Percentiles rank a stretch among this genome's conserved stretches.
Conservation (phyloP, 1,284 basidiomycete species). For the Sanghuangporus weigelae region DNA sequence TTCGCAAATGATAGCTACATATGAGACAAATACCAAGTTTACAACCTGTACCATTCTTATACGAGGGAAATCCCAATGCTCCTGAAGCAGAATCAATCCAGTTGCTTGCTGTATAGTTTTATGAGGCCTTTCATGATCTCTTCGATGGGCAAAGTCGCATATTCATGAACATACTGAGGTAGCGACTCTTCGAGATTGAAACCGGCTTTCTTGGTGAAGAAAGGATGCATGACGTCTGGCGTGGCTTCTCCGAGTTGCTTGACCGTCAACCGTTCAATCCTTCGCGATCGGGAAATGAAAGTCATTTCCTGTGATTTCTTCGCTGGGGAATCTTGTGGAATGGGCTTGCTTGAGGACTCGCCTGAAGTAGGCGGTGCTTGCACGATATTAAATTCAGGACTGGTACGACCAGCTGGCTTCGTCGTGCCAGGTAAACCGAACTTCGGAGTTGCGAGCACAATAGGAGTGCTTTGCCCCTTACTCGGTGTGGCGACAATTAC, state of each 20-base stretch:
- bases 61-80: too few species aligned
- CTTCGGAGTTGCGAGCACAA: background rate
- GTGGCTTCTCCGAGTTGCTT: slow-evolving; percentile 83
- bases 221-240: slow-evolving; percentile 82
- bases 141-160: slow-evolving; percentile 77
- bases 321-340: slow-evolving; percentile 14
- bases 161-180: slow-evolving; percentile 83
- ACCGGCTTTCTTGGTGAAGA: slow-evolving; percentile 80
- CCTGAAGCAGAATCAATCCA: slow-evolving; percentile 30
- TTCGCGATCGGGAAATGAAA: slow-evolving; percentile 49
- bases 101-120: slow-evolving; percentile 76
- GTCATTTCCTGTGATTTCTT: slow-evolving; percentile 33
- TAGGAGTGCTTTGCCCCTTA: background rate
- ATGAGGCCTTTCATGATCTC: slow-evolving; percentile 81
- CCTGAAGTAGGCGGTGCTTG: background rate
- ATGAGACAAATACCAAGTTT: too few species aligned
- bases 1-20: too few species aligned
- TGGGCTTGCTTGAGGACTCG: background rate
- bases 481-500: background rate
- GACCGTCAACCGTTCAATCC: slow-evolving; percentile 73
- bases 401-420: background rate
- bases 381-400: background rate
- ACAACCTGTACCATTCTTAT: too few species aligned
- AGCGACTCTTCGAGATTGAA: slow-evolving; percentile 76
- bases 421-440: background rate